Evolutionary conservation across 2,329 filamentous ascomycete genomes (phyloP).

Genomic region (Aspergillus ibericus): DNA sequence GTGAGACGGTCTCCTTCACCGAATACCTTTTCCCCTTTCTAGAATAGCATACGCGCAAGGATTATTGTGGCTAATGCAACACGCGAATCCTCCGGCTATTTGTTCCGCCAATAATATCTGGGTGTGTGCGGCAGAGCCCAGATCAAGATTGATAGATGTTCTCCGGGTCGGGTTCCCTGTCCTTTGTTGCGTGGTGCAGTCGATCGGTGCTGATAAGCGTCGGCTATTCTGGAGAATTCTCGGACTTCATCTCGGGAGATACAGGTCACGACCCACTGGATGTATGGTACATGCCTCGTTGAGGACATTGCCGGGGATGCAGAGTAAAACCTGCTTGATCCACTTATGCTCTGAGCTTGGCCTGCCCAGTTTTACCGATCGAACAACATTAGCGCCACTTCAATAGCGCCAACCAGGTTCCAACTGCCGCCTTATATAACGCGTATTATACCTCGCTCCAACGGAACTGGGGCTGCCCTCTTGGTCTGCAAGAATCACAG

Average conservation of each 20-base stretch:
- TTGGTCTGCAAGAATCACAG: no score
- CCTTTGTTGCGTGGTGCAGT: background rate
- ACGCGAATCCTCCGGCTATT: background rate
- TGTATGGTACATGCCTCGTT: no score
- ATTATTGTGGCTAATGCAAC: background rate
- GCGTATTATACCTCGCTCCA: no score
- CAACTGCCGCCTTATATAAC: no score
- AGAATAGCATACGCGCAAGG: background rate
- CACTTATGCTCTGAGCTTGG: no score
- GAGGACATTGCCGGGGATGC: no score
- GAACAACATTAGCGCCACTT: no score
- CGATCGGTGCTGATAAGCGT: background rate
- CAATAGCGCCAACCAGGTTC: no score
- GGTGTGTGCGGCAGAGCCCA: background rate
- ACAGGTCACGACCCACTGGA: no score
- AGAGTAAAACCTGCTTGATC: no score
- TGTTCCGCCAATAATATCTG: background rate
- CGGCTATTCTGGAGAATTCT: background rate
- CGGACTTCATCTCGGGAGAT: background rate
- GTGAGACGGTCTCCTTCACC: background rate
- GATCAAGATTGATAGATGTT: background rate
- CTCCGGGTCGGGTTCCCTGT: background rate
- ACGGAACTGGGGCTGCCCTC: no score
- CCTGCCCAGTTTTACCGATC: no score
- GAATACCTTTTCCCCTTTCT: background rate